Evolutionary conservation across 805 yeast genomes (phyloP).

Genomic region (Teunomyces atbi): DNA sequence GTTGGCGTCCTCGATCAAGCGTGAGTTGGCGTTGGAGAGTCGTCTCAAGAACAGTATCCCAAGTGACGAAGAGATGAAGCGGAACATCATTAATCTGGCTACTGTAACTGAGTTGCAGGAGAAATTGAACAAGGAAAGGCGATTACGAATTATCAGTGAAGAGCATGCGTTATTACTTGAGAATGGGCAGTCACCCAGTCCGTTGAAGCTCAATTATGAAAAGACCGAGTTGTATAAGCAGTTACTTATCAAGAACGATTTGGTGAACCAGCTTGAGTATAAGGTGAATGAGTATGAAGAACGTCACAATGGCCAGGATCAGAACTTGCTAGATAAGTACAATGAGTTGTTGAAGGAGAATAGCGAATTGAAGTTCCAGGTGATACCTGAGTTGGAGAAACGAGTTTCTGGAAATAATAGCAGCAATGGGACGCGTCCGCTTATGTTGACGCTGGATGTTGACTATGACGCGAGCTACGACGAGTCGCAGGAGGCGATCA

Average conservation of each 20-base stretch:
- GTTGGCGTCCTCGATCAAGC: conserved; percentile 65
- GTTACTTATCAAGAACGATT: conserved; percentile 47
- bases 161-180: conserved; percentile 62
- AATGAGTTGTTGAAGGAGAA: conserved; percentile 41
- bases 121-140: conserved; percentile 61
- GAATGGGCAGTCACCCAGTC: conserved; percentile 50
- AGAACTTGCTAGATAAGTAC: conserved; percentile 37
- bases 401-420: conserved; percentile 14
- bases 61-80: not conserved
- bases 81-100: conserved; percentile 32
- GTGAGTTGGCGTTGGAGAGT: conserved; percentile 64
- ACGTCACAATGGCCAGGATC: conserved; percentile 21
- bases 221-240: conserved; percentile 52
- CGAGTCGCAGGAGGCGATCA: conserved; percentile 11
- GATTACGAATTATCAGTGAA: conserved; percentile 66
- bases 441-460: conserved; percentile 6
- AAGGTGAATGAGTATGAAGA: conserved; percentile 38
- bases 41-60: conserved; percentile 23
- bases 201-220: conserved; percentile 55
- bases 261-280: conserved; percentile 45
- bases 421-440: conserved; percentile 4
- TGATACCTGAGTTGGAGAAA: conserved; percentile 48
- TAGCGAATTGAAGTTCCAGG: conserved; percentile 38
- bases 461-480: conserved; percentile 10
- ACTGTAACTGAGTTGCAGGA: conserved; percentile 43